phyloP scores from a whole-genome alignment of 2,329 filamentous ascomycete genomes.

The Fusarium guadeloupense region DNA sequence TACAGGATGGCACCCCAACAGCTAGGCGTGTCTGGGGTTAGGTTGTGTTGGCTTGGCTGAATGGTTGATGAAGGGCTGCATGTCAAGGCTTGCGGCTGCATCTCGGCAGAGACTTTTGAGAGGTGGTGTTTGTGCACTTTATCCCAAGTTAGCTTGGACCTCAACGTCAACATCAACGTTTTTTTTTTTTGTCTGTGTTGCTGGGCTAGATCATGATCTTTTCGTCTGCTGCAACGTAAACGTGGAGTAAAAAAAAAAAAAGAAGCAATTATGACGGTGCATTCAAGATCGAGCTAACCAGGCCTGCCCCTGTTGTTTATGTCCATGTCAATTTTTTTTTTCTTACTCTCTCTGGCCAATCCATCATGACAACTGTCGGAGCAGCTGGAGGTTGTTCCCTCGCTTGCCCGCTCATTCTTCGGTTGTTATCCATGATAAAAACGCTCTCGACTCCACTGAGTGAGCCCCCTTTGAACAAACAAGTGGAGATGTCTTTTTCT shows the following conservation, averaged over 20 bases:
- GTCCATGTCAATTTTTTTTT: neutral
- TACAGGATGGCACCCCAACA: conserved; percentile 28
- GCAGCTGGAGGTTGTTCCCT: neutral
- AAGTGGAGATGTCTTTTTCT: conserved; percentile 23
- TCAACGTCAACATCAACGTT: neutral
- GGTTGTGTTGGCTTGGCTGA: neutral
- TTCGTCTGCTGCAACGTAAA: neutral
- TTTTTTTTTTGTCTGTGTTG: neutral
- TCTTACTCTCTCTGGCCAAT: neutral
- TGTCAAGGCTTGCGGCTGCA: conserved; percentile 14
- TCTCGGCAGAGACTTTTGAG: conserved; percentile 7
- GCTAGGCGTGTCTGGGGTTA: conserved; percentile 24
- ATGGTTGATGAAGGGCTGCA: conserved; percentile 2
- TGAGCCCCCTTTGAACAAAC: conserved; percentile 11
- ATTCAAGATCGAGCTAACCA: conserved; percentile 3
- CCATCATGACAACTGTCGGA: conserved; percentile 35
- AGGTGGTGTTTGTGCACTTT: conserved; percentile 5
- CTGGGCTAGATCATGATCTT: neutral
- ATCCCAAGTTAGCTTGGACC: neutral
- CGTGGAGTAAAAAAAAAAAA: neutral
- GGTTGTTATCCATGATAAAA: conserved; percentile 17
- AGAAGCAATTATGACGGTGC: conserved; percentile 1
- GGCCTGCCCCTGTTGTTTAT: neutral
- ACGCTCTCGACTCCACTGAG: conserved; percentile 15
- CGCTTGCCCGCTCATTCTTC: conserved; percentile 9